Evolutionary conservation across 306 rosid genomes (phyloP).

Genomic region (Castanea mollissima): DNA sequence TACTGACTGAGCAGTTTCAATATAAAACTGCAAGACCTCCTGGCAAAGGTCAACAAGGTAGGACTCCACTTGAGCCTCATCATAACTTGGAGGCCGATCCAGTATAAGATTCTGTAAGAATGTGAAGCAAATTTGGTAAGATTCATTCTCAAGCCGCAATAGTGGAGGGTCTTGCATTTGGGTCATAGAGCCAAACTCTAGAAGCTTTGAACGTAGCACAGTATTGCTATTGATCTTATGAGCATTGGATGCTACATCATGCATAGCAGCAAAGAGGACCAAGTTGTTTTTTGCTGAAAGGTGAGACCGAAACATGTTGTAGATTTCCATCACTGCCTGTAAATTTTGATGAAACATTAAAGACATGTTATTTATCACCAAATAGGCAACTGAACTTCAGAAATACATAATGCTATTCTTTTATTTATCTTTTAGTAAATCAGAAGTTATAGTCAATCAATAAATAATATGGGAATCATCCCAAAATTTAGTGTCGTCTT

Average conservation of each 20-base stretch:
- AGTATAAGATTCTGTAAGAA: slow-evolving; percentile 73
- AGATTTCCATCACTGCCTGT: slow-evolving; percentile 97
- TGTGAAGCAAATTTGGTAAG: slow-evolving; percentile 90
- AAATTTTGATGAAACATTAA: slow-evolving; percentile 23
- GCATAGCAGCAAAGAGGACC: slow-evolving; percentile 73
- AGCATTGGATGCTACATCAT: slow-evolving; percentile 72
- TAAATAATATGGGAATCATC: background rate
- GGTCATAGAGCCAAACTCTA: slow-evolving; percentile 80
- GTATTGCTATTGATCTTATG: slow-evolving; percentile 60
- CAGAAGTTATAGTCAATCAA: background rate
- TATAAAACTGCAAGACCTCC: slow-evolving; percentile 73
- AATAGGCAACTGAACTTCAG: background rate
- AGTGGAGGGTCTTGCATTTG: slow-evolving; percentile 99
- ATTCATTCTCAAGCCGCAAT: slow-evolving; percentile 89
- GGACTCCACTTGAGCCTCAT: slow-evolving; percentile 69
- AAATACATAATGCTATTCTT: background rate
- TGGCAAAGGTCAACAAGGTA: slow-evolving; percentile 65
- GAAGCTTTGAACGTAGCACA: slow-evolving; percentile 74
- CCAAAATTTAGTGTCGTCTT: background rate
- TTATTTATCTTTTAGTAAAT: background rate
- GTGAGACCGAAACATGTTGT: slow-evolving; percentile 67
- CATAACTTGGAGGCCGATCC: slow-evolving; percentile 64
- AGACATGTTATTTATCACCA: background rate
- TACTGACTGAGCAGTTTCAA: slow-evolving; percentile 59
- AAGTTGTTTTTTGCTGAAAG: slow-evolving; percentile 62